phyloP scores from a whole-genome alignment of 805 yeast species.

The Cyberlindnera mrakii region DNA sequence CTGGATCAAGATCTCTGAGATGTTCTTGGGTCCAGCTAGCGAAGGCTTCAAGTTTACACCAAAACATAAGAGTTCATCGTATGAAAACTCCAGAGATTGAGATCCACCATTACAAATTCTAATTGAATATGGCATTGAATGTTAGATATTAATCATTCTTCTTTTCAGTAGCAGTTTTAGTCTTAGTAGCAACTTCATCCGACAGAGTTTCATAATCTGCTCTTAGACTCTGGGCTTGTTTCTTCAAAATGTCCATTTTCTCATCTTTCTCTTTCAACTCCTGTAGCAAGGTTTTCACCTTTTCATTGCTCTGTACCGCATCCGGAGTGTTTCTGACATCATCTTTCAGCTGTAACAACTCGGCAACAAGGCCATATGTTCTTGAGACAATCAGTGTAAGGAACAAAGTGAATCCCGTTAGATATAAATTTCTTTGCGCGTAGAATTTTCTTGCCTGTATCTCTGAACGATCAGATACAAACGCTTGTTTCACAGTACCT shows the following conservation, averaged over 20 bases:
- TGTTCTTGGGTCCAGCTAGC: constrained; percentile 87
- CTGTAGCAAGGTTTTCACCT: constrained; percentile 13
- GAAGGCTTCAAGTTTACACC: constrained; percentile 77
- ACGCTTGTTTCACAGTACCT: constrained; percentile 19
- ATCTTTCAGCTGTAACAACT: constrained; percentile 60
- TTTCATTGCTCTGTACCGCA: constrained; percentile 18
- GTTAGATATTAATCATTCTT: constrained; percentile 4
- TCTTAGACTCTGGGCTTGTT: constrained; percentile 62
- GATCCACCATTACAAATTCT: background rate
- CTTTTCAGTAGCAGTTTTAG: constrained; percentile 6
- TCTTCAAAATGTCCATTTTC: constrained; percentile 62
- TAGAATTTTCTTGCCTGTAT: constrained; percentile 87
- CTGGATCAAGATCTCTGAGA: constrained; percentile 88
- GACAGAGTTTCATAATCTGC: constrained; percentile 50
- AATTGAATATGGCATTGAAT: background rate
- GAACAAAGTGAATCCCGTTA: constrained; percentile 92
- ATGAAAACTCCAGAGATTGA: constrained; percentile 25
- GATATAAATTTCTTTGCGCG: constrained; percentile 93
- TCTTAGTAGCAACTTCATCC: constrained; percentile 12
- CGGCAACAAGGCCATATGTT: constrained; percentile 76
- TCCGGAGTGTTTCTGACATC: constrained; percentile 38
- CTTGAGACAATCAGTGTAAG: constrained; percentile 79
- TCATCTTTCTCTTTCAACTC: constrained; percentile 43
- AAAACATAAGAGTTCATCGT: constrained; percentile 91
- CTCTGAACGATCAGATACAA: constrained; percentile 62